Percentiles rank a stretch among this genome's conserved stretches.
These are phyloP conservation scores for Ophiostoma perfectum DNA, from an alignment of 2,329 filamentous ascomycete species.

Conservation along the genomic window DNA sequence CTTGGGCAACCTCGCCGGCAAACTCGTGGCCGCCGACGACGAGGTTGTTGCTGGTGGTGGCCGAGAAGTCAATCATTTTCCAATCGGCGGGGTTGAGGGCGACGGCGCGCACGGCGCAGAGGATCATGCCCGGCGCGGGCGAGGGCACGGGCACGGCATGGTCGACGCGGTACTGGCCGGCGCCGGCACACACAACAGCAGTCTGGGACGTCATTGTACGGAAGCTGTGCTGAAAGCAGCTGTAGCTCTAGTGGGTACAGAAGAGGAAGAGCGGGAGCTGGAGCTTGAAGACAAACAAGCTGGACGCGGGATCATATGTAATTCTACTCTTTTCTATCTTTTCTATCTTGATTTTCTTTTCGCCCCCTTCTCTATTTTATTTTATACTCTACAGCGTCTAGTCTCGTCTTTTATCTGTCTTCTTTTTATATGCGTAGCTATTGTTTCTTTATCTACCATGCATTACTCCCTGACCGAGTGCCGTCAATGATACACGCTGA, in stretches of 20 bases:
- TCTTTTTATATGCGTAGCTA: not conserved
- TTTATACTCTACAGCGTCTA: too few species aligned
- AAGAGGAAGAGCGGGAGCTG: not conserved
- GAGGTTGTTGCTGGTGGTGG: slow-evolving; percentile 27
- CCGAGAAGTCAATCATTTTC: slow-evolving; percentile 31
- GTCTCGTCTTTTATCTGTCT: not conserved
- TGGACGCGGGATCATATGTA: not conserved
- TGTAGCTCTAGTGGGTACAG: slow-evolving; percentile 7
- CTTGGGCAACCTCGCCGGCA: slow-evolving; percentile 29
- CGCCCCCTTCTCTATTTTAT: not conserved
- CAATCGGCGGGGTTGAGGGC: slow-evolving; percentile 34
- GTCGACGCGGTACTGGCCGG: slow-evolving; percentile 21
- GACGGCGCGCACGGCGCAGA: slow-evolving; percentile 27
- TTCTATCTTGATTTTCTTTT: not conserved
- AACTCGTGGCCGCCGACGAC: slow-evolving; percentile 32
- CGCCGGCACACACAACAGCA: slow-evolving; percentile 19
- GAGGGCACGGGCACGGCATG: slow-evolving; percentile 16
- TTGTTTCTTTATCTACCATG: too few species aligned
- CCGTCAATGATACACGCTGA: too few species aligned
- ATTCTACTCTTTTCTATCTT: not conserved
- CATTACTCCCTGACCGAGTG: too few species aligned
- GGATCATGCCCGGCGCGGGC: slow-evolving; percentile 17
- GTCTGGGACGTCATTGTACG: slow-evolving; percentile 12
- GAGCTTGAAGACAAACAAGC: not conserved
- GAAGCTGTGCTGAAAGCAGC: not conserved